Percentiles rank a stretch among this genome's conserved stretches.
Evolutionary conservation across 2,329 filamentous ascomycete genomes (phyloP).

Genomic region (Mariannaea elegans): DNA sequence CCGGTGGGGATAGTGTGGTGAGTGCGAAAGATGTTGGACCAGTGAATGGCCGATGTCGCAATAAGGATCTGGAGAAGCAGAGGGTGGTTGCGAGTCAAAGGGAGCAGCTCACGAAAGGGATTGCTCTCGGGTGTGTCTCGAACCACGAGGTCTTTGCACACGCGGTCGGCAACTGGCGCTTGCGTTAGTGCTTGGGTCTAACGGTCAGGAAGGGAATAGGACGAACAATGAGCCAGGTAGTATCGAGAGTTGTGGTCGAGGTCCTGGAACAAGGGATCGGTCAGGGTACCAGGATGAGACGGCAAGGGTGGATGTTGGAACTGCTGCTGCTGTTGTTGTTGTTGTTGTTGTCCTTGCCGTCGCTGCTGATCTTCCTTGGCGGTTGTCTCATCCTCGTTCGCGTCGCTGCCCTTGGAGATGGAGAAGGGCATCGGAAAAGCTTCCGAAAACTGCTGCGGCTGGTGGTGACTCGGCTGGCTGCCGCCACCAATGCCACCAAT

Average conservation of each 20-base stretch:
- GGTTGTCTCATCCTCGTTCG: background rate
- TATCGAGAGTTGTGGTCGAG: conserved; percentile 55
- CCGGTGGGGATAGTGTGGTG: conserved; percentile 43
- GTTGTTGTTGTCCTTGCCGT: conserved; percentile 7
- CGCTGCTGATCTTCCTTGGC: conserved; percentile 11
- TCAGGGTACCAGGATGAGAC: conserved; percentile 44
- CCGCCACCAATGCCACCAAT: background rate
- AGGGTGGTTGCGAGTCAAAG: conserved; percentile 55
- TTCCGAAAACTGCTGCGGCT: conserved; percentile 10
- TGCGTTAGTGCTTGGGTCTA: conserved; percentile 36
- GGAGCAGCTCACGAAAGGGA: conserved; percentile 59
- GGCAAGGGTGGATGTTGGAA: conserved; percentile 35
- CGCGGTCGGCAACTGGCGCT: conserved; percentile 52
- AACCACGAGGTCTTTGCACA: conserved; percentile 64
- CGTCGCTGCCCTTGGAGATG: background rate
- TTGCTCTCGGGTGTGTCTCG: conserved; percentile 57
- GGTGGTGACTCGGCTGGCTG: background rate
- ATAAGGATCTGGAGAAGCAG: conserved; percentile 59
- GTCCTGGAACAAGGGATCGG: conserved; percentile 65
- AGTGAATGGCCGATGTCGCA: conserved; percentile 60
- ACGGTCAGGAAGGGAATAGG: conserved; percentile 12
- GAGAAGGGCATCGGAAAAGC: conserved; percentile 20
- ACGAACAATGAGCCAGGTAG: conserved; percentile 61
- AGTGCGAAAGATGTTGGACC: conserved; percentile 54
- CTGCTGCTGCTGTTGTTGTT: conserved; percentile 13